Conservation (phyloP, 192 early-diverging fungal species). For the Gigaspora rosea region DNA sequence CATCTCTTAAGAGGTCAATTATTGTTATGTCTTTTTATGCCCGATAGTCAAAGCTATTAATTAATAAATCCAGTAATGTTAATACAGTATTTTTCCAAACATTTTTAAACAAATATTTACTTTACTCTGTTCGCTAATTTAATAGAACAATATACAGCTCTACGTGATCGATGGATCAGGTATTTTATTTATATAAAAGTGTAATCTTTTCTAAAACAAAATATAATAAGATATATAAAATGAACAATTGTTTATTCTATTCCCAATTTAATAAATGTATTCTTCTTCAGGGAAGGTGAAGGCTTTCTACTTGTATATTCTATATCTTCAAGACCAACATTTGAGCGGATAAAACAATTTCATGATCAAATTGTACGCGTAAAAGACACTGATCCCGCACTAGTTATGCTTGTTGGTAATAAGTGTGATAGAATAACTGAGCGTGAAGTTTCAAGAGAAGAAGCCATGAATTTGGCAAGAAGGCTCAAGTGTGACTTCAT, state of each 20-base stretch:
- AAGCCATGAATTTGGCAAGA: slow-evolving; percentile 78
- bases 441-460: slow-evolving; percentile 82
- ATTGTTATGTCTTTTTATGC: too few relatives aligned
- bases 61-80: too few relatives aligned
- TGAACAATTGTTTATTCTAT: neutral
- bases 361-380: slow-evolving; percentile 86
- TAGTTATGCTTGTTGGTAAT: slow-evolving; percentile 93
- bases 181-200: slow-evolving; percentile 34
- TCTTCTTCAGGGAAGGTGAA: slow-evolving; percentile 64
- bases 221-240: neutral
- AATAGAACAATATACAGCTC: slow-evolving; percentile 67
- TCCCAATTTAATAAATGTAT: neutral
- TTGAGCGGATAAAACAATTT: slow-evolving; percentile 86
- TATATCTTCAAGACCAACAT: slow-evolving; percentile 85
- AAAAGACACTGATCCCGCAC: slow-evolving; percentile 84
- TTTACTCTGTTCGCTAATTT: neutral
- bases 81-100: too few relatives aligned
- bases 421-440: slow-evolving; percentile 87
- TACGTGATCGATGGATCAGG: slow-evolving; percentile 83
- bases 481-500: slow-evolving; percentile 79
- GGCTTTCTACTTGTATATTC: slow-evolving; percentile 91
- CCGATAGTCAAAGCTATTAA: too few relatives aligned
- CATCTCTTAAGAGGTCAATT: neutral
- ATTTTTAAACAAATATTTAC: neutral
- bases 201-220: neutral